These are phyloP conservation scores for Candida insectalens DNA, from an alignment of 805 yeast species.

Conservation along the genomic window DNA sequence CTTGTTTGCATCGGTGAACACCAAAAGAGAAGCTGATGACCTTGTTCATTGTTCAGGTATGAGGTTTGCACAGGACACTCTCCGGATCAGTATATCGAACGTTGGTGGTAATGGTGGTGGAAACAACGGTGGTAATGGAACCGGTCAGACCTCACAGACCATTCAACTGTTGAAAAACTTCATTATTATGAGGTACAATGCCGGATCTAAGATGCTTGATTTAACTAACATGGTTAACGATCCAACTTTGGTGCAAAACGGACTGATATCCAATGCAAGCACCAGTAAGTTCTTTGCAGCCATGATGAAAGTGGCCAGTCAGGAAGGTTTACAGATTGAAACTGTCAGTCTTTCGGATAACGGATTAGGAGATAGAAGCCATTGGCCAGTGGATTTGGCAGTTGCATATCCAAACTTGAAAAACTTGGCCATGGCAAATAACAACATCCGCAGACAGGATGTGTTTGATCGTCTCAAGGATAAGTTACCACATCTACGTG, in stretches of 20 bases:
- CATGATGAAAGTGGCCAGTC: slow-evolving; percentile 67
- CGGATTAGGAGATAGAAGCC: slow-evolving; percentile 48
- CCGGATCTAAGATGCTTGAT: slow-evolving; percentile 56
- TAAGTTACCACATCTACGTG: slow-evolving; percentile 65
- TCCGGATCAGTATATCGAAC: slow-evolving; percentile 38
- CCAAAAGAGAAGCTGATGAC: slow-evolving; percentile 45
- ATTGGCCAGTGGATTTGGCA: slow-evolving; percentile 52
- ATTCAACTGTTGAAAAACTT: slow-evolving; percentile 55
- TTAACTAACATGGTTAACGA: slow-evolving; percentile 57
- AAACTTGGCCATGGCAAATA: slow-evolving; percentile 75
- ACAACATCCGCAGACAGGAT: slow-evolving; percentile 49
- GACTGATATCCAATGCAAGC: slow-evolving; percentile 38
- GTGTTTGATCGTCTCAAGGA: slow-evolving; percentile 67
- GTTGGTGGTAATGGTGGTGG: slow-evolving; percentile 6
- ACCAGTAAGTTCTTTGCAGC: slow-evolving; percentile 82
- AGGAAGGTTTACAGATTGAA: slow-evolving; percentile 42
- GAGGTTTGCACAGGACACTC: slow-evolving; percentile 64
- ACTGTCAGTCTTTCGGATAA: slow-evolving; percentile 66
- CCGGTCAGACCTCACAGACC: slow-evolving; percentile 28
- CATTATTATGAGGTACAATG: slow-evolving; percentile 57
- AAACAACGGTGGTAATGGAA: slow-evolving; percentile 3
- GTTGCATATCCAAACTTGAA: slow-evolving; percentile 64
- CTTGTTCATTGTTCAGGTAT: slow-evolving; percentile 64
- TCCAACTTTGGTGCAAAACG: slow-evolving; percentile 45
- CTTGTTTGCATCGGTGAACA: slow-evolving; percentile 49